Percentiles rank a stretch among this genome's conserved stretches.
Conservation (phyloP, 2,329 filamentous ascomycete species). For the Ceratocystiopsis sp. region DNA sequence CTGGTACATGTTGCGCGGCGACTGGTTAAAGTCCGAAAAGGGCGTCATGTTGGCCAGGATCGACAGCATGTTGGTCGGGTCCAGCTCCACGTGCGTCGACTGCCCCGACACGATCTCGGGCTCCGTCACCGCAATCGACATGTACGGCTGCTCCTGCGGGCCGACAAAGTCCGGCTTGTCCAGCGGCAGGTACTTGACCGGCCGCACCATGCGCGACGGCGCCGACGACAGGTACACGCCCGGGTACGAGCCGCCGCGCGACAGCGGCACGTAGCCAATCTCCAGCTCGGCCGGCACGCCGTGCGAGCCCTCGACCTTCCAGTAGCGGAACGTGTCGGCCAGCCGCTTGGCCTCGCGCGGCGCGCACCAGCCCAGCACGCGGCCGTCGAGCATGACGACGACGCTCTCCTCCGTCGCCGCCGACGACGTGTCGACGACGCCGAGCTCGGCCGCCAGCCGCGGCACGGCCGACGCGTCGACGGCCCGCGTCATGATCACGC, state of each 20-base stretch:
- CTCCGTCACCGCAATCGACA: conserved; percentile 90
- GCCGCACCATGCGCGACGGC: conserved; percentile 71
- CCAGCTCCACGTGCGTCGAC: conserved; percentile 84
- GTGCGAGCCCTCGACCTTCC: conserved; percentile 83
- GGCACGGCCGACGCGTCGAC: conserved; percentile 62
- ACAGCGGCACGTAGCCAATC: conserved; percentile 78
- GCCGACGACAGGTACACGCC: conserved; percentile 88
- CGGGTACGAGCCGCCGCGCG: conserved; percentile 84
- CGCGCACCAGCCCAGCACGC: conserved; percentile 77
- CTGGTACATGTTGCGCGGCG: conserved; percentile 97
- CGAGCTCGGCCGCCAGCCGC: conserved; percentile 58
- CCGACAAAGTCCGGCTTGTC: conserved; percentile 79
- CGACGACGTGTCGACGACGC: conserved; percentile 58
- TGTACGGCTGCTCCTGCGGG: conserved; percentile 90
- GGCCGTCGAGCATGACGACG: conserved; percentile 77
- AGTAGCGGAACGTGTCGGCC: conserved; percentile 74
- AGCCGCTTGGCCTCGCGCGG: conserved; percentile 69
- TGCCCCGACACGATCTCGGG: conserved; percentile 74
- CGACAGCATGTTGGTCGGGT: conserved; percentile 90
- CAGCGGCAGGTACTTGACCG: conserved; percentile 79
- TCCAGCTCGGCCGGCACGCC: conserved; percentile 71
- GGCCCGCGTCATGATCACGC: conserved; percentile 63
- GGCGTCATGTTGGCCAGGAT: conserved; percentile 98
- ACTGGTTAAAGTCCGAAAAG: conserved; percentile 98
- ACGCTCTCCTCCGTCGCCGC: conserved; percentile 71